Conservation (phyloP, 192 early-diverging fungal genomes). For the Podila clonocystis region DNA sequence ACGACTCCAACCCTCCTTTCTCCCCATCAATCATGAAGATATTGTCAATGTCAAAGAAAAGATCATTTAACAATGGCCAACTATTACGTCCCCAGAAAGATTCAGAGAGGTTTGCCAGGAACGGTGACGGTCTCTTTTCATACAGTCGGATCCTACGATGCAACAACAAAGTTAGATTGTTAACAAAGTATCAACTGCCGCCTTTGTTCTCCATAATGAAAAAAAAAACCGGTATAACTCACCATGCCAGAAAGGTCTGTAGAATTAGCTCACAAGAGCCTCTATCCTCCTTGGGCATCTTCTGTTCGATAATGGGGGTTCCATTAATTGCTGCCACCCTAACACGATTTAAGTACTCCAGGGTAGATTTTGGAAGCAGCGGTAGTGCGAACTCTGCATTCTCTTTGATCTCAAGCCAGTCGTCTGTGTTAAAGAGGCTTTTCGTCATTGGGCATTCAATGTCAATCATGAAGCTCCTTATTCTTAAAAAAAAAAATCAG, state of each 20-base stretch:
- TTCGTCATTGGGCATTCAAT: slow-evolving; percentile 6
- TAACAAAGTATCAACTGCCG: not conserved
- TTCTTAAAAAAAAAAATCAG: not conserved
- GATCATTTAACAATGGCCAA: slow-evolving; percentile 9
- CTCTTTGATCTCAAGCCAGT: slow-evolving; percentile 6
- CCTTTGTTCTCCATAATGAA: not conserved
- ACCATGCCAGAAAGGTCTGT: slow-evolving; percentile 10
- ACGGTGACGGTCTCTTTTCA: slow-evolving; percentile 1
- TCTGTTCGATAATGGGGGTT: not conserved
- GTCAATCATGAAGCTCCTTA: slow-evolving; percentile 12
- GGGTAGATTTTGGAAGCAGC: slow-evolving; percentile 3
- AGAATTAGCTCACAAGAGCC: slow-evolving; percentile 8
- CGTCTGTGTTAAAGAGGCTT: slow-evolving; percentile 7
- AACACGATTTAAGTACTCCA: not conserved
- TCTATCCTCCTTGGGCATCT: slow-evolving; percentile 4
- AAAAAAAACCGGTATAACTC: not conserved
- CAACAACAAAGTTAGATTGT: not conserved
- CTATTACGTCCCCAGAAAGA: slow-evolving; percentile 10
- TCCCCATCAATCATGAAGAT: slow-evolving; percentile 15
- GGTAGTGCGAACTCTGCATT: slow-evolving; percentile 4
- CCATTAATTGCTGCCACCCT: not conserved
- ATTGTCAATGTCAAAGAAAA: not conserved
- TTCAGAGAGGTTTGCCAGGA: slow-evolving; percentile 9
- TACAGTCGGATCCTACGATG: slow-evolving; percentile 17
- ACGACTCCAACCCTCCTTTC: slow-evolving; percentile 8